phyloP scores from a whole-genome alignment of 2,329 filamentous ascomycete genomes.

The Botrytis fragariae region DNA sequence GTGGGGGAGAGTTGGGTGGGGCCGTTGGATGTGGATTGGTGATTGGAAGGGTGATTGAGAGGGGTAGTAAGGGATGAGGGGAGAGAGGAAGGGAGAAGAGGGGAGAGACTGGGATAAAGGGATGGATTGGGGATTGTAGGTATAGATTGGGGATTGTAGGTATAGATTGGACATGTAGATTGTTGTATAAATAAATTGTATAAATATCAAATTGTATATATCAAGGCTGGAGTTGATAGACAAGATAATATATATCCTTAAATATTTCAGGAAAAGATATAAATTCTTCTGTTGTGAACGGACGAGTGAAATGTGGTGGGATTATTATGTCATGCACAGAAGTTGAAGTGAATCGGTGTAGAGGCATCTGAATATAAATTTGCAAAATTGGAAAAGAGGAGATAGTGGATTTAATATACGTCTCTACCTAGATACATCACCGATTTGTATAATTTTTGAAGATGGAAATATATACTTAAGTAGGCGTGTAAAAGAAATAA shows the following conservation, averaged over 20 bases:
- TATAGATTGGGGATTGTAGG: not conserved
- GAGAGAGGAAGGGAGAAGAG: not conserved
- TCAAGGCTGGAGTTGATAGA: not conserved
- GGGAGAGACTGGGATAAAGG: not conserved
- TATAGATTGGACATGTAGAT: not conserved
- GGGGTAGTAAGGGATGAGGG: accelerated
- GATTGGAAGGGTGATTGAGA: not conserved
- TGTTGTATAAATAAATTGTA: not conserved
- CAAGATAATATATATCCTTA: not conserved
- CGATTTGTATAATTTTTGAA: too few relatives aligned
- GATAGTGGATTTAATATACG: too few relatives aligned
- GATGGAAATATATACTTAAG: too few relatives aligned
- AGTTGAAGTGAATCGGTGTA: too few relatives aligned
- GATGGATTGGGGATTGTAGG: not conserved
- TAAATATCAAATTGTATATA: not conserved
- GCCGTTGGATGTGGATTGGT: not conserved
- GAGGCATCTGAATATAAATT: too few relatives aligned
- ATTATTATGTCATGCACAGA: too few relatives aligned
- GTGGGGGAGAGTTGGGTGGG: not conserved
- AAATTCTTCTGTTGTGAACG: too few relatives aligned
- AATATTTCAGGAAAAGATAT: too few relatives aligned
- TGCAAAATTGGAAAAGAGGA: too few relatives aligned
- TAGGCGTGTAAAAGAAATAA: too few relatives aligned
- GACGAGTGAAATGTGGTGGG: too few relatives aligned
- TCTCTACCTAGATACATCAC: too few relatives aligned